Evolutionary conservation across 306 rosid genomes (phyloP), one percentile per base, ranked within the genome.

Genomic region (Cyamopsis tetragonoloba): DNA sequence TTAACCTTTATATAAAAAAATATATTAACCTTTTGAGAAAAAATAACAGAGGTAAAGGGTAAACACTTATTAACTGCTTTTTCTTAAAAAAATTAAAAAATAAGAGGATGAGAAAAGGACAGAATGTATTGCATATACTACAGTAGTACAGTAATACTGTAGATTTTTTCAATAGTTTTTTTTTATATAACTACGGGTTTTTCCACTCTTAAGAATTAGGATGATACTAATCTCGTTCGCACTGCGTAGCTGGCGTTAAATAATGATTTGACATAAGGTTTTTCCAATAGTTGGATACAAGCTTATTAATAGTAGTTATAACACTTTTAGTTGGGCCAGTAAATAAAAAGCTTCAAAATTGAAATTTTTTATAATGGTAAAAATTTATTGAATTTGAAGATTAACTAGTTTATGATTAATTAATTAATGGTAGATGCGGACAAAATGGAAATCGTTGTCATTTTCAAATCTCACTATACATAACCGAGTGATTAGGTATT

Each of bases 391-490:
- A 51, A 63, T 50, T 68, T 30, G 34, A 57, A 38, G 37, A 22
- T 57, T 42, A 24, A 67, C 79, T 38, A 39, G 55, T 66, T 44
- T 54, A 72, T 72, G 11, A 50, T 14, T 24, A 46, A 55, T n/a
- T 50, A n/a, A 30, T 46, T 15, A n/a, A n/a, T n/a, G n/a, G 66
- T 5, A 56, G 19, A 17, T 24, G 41, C 12, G 51, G 63, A 28
- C 49, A 41, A 63, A 63, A 31, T 58, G 30, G 48, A 50, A 62
- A 75, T 51, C 26, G 44, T 35, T 71, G 83, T 71, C 86, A 71
- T 41, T 75, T 68, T 75, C 68, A 66, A 57, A 70, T 71, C 63
- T 79, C 70, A 61, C 28, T 66, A 34, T 26, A 76, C 28, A 65
- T 57, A 50, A 39, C 68, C 60, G 14, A 19, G 50, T 54, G 37